A percentile compares a stretch with the other conserved stretches of the same genome.
Conservation (phyloP, 352 stramenopile genomes). For the Globisporangium cederbergense region DNA sequence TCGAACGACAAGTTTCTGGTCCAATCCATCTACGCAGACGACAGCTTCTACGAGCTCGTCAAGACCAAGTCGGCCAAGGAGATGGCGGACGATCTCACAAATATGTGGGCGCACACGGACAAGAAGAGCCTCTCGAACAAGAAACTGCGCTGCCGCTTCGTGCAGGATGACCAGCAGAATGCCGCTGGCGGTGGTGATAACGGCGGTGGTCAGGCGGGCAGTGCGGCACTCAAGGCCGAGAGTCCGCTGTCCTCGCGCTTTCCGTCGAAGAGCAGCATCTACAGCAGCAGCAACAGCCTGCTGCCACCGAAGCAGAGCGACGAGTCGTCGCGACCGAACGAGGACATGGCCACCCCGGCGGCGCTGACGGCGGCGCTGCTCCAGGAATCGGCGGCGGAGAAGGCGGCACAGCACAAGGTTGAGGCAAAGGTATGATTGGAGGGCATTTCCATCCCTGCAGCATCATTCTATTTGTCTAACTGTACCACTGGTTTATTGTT, state of each 20-base stretch:
- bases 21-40: constrained; percentile 82
- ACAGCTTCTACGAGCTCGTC: constrained; percentile 82
- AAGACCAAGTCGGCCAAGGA: constrained; percentile 87
- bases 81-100: constrained; percentile 84
- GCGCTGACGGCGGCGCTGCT: constrained; percentile 64
- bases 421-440: constrained; percentile 18
- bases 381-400: constrained; percentile 27
- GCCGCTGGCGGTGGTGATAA: neutral
- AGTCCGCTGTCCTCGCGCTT: constrained; percentile 15
- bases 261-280: constrained; percentile 23
- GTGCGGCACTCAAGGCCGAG: constrained; percentile 9
- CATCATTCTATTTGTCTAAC: neutral
- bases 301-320: constrained; percentile 18
- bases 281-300: constrained; percentile 27
- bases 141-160: constrained; percentile 85
- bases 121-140: constrained; percentile 84
- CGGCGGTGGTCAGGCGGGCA: neutral
- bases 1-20: constrained; percentile 91
- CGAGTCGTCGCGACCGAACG: constrained; percentile 43
- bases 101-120: constrained; percentile 81
- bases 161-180: constrained; percentile 40
- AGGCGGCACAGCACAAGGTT: constrained; percentile 4
- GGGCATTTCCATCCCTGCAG: neutral
- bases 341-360: constrained; percentile 37
- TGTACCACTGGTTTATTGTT: too few relatives aligned